Evolutionary conservation across 1,284 basidiomycete genomes (phyloP), one percentile per base, ranked within the genome.

Genomic region (Cutaneotrichosporon cyanovorans): DNA sequence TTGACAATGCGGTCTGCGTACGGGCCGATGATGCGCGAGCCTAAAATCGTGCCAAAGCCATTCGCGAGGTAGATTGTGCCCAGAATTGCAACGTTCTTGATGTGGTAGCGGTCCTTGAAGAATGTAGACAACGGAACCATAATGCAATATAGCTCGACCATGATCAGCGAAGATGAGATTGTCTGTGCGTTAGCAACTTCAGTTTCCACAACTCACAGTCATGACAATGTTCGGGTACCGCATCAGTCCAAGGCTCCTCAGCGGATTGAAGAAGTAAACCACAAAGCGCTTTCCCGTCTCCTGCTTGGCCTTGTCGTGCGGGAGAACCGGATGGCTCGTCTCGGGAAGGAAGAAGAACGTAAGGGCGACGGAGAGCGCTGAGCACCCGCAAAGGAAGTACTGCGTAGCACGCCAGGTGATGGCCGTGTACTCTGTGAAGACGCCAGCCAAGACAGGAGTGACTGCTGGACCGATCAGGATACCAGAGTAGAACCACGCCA

Each of bases 351-450:
- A 75, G 18, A 78, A 42, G 8, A 72, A 60, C 25, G 81, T 73
- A 9, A 77, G 58, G 0, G 77, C 21, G 25, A 80, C 71, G 1
- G 76, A 73, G 3, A 77, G 47, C 0, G 76, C 52, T 4, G 77
- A 77, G 30, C 73, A 63, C 0, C 73, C 59, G 2, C 76, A 78
- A 19, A 70, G 53, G 38, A 65, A 64, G 52, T 66, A 69, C 64
- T 88, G 84, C 62, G 83, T 80, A 2, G 76, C 61, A 2, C 84
- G 76, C 86, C 86, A 88, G 0, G 83, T 59, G 18, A 48, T 21
- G 2, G 58, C 18, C 15, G 70, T 72, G 54, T 73, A 74, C 47
- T 73, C 58, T 4, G 68, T 68, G 20, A 74, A 65, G 16, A 73
- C 35, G 7, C 71, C 72, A 2, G 65, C 73, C 10, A 74, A 52